Base-by-base conservation (phyloP, 192 early-diverging fungal species). In the Backusella westeae region DNA sequence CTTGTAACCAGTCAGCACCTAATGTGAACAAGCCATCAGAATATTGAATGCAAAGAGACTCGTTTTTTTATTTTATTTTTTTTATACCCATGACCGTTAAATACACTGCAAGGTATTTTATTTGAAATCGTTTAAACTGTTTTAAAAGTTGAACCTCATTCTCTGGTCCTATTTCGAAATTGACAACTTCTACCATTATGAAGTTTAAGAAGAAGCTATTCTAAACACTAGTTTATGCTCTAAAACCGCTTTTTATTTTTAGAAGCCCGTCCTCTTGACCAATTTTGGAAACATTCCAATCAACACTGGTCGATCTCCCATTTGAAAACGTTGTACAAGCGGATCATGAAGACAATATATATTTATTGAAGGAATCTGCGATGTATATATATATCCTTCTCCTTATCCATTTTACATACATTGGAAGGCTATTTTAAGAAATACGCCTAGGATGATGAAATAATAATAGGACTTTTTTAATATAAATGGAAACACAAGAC, bases 1-100 rank as follows among this genome's bases (percentile, higher is more conserved):
- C 87, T 69, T 89, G 87, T 44, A 89, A 70, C 87, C 87, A 89
- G 65, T 88, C 87, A 67, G 84, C 77, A 49, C 73, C 83, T 84
- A 38, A 3, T 36, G n/a, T 38, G 35, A n/a, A 38, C 21, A 69
- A 14, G 36, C 8, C 36, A 38, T 38, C 36, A 38, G 29, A 29
- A 29, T 29, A 29, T 29, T 29, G 29, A 29, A 29, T 29, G 36
- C 36, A 9, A 38, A 38, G 10, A 38, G 10, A 10, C 38, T 38
- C 35, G 0, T 38, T 10, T 38, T 10, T 38, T 26, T 26, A 12
- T 2, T 59, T 23, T 23, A 23, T 23, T 9, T 74, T 26, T 7
- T 35, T 66, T 6, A 35, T 76, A 82, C 81, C 69, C 77, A 76
- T 82, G 3, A 78, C 77, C 9, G 74, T 49, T 15, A 76, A 75